These are phyloP conservation scores for Botryotinia convoluta DNA, from an alignment of 2,329 filamentous ascomycete genomes.

Conservation along the genomic window DNA sequence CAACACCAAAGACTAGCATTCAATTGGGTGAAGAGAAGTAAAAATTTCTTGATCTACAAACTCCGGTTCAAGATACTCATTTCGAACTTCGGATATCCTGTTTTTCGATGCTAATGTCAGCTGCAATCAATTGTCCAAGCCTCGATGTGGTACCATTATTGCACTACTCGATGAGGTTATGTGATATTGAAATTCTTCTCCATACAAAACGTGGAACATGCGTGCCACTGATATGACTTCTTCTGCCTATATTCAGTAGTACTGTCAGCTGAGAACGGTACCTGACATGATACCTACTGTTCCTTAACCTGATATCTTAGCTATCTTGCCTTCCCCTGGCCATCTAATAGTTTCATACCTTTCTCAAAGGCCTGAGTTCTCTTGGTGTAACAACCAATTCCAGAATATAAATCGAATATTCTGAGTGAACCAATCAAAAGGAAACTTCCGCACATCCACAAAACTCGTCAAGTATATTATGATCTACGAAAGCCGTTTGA, in stretches of 20 bases:
- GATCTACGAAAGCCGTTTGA: conserved; percentile 19
- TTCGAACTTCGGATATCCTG: neutral
- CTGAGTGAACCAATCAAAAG: neutral
- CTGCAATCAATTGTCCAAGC: neutral
- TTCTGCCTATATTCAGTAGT: neutral
- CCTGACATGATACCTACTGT: conserved; percentile 7
- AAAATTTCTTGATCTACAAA: neutral
- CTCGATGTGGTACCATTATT: neutral
- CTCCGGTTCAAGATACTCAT: neutral
- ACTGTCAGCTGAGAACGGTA: conserved; percentile 17
- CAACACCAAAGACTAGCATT: neutral
- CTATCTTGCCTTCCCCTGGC: neutral
- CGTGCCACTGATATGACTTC: conserved; percentile 6
- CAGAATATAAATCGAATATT: neutral
- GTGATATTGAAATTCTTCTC: neutral
- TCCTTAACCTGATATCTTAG: neutral
- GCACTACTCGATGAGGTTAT: neutral
- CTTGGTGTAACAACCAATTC: neutral
- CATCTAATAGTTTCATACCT: neutral
- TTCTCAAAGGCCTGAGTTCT: neutral
- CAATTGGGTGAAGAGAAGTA: neutral
- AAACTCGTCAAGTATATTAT: conserved; percentile 8
- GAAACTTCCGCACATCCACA: neutral
- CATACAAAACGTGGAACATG: conserved; percentile 10
- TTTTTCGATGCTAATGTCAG: neutral